Evolutionary conservation across 352 stramenopile genomes (phyloP), one percentile per base, ranked within the genome.

Genomic region (Phytopythium montanum): DNA sequence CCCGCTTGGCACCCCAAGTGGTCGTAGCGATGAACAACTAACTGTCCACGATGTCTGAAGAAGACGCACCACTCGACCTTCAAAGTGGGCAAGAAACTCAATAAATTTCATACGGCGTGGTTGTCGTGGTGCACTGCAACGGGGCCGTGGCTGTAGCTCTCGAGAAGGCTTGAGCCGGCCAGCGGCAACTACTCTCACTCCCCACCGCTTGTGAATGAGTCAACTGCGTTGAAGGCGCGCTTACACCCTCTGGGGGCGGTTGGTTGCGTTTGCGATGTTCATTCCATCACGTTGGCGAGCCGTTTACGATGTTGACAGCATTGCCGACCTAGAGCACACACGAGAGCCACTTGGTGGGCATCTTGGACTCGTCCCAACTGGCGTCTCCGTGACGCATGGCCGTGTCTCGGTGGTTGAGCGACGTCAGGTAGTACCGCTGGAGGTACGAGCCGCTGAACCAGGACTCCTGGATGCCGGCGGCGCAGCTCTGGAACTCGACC

Each of bases 281-380:
- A 36, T 36, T 36, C 12, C 7, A 36, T 36, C 31, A 36, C 31
- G 31, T 10, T 36, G 31, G 12, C n/a, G 31, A 36, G 12, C 12
- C 7, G 7, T 36, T 36, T 10, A 10, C 7, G 31, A 36, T 36
- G 7, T 13, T 36, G 31, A 36, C 12, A 6, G 31, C 7, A 36
- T 36, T 10, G 31, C 12, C n/a, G n/a, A 1, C 41, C 33, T 79
- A 87, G 26, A 90, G 59, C 46, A 84, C n/a, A 44, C 81, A 91
- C 65, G 87, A 75, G 42, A 91, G 85, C 81, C 81, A 91, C 55
- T 88, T 89, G 16, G 84, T 51, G 0, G 81, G 81, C 57, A 82
- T 89, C 56, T 85, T 72, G 5, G 73, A 56, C 0, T 66, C 61
- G 42, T 72, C 67, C 33, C 80, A 81, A 41, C 79, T 70, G 0